phyloP scores from a whole-genome alignment of 2,329 filamentous ascomycete genomes.

The Cladosporium cucumerinum region DNA sequence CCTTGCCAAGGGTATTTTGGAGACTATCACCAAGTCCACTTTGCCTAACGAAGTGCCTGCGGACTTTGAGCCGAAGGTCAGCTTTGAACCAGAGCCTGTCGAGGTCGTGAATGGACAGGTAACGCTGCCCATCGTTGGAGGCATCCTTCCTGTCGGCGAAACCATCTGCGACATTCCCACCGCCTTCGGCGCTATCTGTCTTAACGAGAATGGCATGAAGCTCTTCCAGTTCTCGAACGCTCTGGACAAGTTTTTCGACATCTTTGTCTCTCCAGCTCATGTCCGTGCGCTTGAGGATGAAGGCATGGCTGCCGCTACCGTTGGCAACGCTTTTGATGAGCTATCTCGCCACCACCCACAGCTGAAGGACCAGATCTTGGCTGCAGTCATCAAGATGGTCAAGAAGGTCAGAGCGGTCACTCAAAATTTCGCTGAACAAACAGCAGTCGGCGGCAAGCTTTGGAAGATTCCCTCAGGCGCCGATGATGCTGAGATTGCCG shows the following conservation, averaged over 20 bases:
- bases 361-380: constrained; percentile 74
- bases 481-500: constrained; percentile 45
- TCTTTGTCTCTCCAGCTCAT: constrained; percentile 92
- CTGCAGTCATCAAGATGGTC: constrained; percentile 85
- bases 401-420: constrained; percentile 74
- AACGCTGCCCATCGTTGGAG: constrained; percentile 36
- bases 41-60: constrained; percentile 31
- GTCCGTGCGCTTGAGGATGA: constrained; percentile 80
- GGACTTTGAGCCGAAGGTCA: constrained; percentile 22
- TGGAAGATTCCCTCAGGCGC: constrained; percentile 44
- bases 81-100: constrained; percentile 22
- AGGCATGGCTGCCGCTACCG: constrained; percentile 62
- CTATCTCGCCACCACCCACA: constrained; percentile 88
- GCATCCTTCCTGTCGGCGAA: constrained; percentile 83
- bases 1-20: constrained; percentile 79
- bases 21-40: constrained; percentile 61
- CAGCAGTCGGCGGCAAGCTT: constrained; percentile 76
- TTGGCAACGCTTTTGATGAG: constrained; percentile 89
- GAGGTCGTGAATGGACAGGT: constrained; percentile 28
- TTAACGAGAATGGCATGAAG: constrained; percentile 83
- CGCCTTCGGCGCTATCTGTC: constrained; percentile 87
- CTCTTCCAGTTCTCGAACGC: constrained; percentile 81
- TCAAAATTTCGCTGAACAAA: constrained; percentile 62
- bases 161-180: constrained; percentile 82
- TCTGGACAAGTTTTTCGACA: constrained; percentile 83